Evolutionary conservation across 495 filamentous ascomycete genomes (phyloP).

Genomic region (Alectoria sarmentosa): DNA sequence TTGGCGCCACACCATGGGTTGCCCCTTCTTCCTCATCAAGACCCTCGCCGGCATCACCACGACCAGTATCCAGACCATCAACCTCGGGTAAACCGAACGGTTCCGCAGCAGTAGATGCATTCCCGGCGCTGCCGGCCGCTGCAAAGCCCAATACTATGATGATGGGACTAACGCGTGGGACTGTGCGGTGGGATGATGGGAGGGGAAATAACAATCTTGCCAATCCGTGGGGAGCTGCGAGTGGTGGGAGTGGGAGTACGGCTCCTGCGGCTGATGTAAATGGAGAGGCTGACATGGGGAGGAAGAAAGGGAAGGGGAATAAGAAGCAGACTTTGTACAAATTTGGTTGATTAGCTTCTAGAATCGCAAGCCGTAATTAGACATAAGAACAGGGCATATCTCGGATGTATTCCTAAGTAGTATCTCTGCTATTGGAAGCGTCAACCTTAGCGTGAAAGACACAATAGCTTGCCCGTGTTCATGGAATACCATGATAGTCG

Average conservation of each 20-base stretch:
- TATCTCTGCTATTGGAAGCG: not conserved
- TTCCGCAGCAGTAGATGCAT: slow-evolving; percentile 47
- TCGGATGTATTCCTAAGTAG: too few relatives aligned
- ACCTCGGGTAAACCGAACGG: slow-evolving; percentile 28
- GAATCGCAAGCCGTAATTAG: not conserved
- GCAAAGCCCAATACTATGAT: slow-evolving; percentile 72
- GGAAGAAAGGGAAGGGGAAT: slow-evolving; percentile 69
- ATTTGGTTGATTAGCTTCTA: slow-evolving; percentile 36
- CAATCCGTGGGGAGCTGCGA: slow-evolving; percentile 41
- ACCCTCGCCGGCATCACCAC: slow-evolving; percentile 24
- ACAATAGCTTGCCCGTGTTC: not conserved
- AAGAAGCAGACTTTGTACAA: slow-evolving; percentile 72
- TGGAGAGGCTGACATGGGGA: slow-evolving; percentile 37
- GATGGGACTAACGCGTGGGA: slow-evolving; percentile 67
- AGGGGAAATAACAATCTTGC: slow-evolving; percentile 24
- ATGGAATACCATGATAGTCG: not conserved
- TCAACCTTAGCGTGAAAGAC: not conserved
- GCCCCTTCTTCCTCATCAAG: slow-evolving; percentile 18
- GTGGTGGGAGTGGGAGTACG: slow-evolving; percentile 17
- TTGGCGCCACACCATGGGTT: slow-evolving; percentile 46
- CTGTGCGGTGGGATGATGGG: slow-evolving; percentile 60
- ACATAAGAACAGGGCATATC: not conserved
- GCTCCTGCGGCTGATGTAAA: slow-evolving; percentile 33
- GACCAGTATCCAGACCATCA: slow-evolving; percentile 27
- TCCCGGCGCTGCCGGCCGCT: slow-evolving; percentile 75